phyloP scores from a whole-genome alignment of 106 monocot genomes.

The Apostasia shenzhenica region DNA sequence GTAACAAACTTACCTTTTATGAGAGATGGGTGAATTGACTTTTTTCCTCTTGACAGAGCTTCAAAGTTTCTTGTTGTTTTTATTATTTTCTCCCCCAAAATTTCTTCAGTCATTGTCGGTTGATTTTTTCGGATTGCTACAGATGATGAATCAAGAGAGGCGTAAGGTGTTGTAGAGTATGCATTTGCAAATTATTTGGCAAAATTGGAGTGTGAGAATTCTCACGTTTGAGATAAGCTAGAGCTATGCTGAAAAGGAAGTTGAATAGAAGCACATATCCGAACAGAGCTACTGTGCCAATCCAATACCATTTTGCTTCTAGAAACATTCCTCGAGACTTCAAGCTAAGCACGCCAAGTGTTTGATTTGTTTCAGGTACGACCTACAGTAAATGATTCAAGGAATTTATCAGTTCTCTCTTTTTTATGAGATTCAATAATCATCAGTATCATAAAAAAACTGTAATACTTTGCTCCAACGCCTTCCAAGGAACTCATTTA shows the following conservation, averaged over 20 bases:
- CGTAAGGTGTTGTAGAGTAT: not conserved
- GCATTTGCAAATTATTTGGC: not conserved
- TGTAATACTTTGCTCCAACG: conserved; percentile 33
- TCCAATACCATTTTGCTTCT: conserved; percentile 76
- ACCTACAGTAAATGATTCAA: not conserved
- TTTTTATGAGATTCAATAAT: no score
- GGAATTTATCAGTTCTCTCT: not conserved
- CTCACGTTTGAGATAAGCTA: conserved; percentile 63
- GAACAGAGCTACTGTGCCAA: conserved; percentile 46
- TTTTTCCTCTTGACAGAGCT: conserved; percentile 11
- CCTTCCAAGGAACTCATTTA: conserved; percentile 43
- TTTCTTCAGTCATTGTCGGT: conserved; percentile 40
- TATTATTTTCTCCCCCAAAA: conserved; percentile 34
- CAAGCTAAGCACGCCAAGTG: conserved; percentile 44
- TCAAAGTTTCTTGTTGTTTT: conserved; percentile 43
- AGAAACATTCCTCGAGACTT: conserved; percentile 56
- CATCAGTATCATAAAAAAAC: not conserved
- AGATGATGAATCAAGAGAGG: not conserved
- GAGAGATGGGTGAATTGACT: not conserved
- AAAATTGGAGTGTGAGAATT: not conserved
- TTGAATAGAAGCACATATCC: conserved; percentile 65
- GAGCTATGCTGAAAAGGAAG: conserved; percentile 37
- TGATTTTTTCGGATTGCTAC: conserved; percentile 41
- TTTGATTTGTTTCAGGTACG: conserved; percentile 4
- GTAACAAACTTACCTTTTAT: not conserved